Evolutionary conservation across 2,329 filamentous ascomycete species (phyloP), one percentile per base, ranked within the genome.

Genomic region (Hypoxylon sp.): DNA sequence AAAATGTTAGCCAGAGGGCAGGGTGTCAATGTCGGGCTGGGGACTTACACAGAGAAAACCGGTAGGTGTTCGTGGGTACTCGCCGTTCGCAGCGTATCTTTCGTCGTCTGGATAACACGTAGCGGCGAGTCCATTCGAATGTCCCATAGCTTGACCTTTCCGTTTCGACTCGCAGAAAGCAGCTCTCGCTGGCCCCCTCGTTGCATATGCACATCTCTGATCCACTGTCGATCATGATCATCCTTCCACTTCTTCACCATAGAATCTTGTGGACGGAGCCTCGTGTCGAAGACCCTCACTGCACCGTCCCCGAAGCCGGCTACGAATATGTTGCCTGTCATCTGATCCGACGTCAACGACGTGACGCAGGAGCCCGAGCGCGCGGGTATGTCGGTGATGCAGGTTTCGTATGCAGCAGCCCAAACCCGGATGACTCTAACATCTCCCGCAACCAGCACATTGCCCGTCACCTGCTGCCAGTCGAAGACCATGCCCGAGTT

Each of bases 191-290:
- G 88, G 2, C 95, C 95, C 59, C 95, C 95, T 38, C 95, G 90
- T 76, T 99, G 95, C 86, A 99, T 92, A 72, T 98, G 95, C 11
- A 97, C 92, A 66, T 91, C 95, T 69, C 92, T 93, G 74, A 99
- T 88, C 95, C 95, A 99, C 68, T 96, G 91, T 59, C 89, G 88
- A 68, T 87, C 84, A 9, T 78, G 76, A 70, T 98, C 94, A 69
- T 97, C 92, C 72, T 96, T 95, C 94, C 95, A 99, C 66, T 94
- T 93, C 75, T 90, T 91, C 52, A 97, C 89, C 93, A 98, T 97
- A 15, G 90, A 90, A 50, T 95, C 92, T 58, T 92, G 89, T 2
- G 92, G 89, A 61, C 88, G 88, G 61, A 91, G 78, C 10, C 95
- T 88, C 64, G 94, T 91, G 74, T 99, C 95, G 72, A 97, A 99